Percentiles rank a stretch among this genome's conserved stretches.
These are phyloP conservation scores for Murraya paniculata DNA, from an alignment of 345 rosid genomes.

Conservation along the genomic window DNA sequence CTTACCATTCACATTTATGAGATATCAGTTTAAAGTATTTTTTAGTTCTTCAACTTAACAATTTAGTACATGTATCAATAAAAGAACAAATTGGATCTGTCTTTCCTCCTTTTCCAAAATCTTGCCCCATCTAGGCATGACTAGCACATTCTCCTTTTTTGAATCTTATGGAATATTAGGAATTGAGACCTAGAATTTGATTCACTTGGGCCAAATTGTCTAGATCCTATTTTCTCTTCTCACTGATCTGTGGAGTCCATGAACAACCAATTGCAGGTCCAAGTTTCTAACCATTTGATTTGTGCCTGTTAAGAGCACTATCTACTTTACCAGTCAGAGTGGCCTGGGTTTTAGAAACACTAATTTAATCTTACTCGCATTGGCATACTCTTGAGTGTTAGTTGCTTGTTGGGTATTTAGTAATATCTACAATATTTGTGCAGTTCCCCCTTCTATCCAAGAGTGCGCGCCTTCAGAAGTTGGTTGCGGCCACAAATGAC, in stretches of 20 bases:
- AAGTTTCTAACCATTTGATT: background rate
- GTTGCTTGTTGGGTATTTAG: background rate
- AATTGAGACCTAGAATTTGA: background rate
- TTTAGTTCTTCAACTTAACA: background rate
- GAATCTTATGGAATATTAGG: background rate
- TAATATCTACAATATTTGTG: slow-evolving; percentile 13
- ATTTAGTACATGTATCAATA: background rate
- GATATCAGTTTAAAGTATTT: background rate
- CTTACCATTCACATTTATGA: background rate
- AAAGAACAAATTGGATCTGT: background rate
- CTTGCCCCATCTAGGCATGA: background rate
- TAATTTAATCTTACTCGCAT: background rate
- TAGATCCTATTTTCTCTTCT: background rate
- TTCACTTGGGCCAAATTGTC: background rate
- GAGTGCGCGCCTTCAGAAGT: slow-evolving; percentile 62
- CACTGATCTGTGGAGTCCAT: background rate
- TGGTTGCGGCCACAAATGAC: slow-evolving; percentile 43
- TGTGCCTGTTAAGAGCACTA: background rate
- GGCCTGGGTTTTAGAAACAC: background rate
- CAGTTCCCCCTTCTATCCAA: slow-evolving; percentile 75
- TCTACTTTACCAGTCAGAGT: slow-evolving; percentile 2
- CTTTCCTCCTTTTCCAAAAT: background rate
- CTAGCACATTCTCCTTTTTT: background rate
- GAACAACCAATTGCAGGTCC: background rate
- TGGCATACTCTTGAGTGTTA: background rate